Conservation (phyloP, 2,329 filamentous ascomycete species). For the Penicillium sp. region DNA sequence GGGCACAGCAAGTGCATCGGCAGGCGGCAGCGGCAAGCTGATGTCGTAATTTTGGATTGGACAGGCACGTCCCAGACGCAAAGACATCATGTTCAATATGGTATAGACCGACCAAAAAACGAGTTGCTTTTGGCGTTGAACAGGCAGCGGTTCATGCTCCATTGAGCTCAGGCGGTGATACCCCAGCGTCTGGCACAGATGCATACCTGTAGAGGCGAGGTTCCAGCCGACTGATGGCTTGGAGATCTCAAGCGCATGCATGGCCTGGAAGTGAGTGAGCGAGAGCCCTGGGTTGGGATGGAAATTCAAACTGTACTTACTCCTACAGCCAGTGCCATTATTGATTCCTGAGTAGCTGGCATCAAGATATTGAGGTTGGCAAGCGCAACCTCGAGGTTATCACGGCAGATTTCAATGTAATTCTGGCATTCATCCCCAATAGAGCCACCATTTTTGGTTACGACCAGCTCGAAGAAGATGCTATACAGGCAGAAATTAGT, state of each 20-base stretch:
- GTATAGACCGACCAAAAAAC: conserved; percentile 64
- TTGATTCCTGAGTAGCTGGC: conserved; percentile 57
- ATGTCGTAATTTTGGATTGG: conserved; percentile 64
- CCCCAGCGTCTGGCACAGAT: conserved; percentile 64
- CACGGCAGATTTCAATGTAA: conserved; percentile 40
- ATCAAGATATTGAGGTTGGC: conserved; percentile 58
- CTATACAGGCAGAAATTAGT: conserved; percentile 43
- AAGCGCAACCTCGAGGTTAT: conserved; percentile 49
- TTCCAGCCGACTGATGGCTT: conserved; percentile 66
- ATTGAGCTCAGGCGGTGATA: conserved; percentile 51
- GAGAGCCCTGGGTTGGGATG: neutral
- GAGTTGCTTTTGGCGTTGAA: conserved; percentile 36
- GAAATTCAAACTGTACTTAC: conserved; percentile 43
- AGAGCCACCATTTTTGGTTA: conserved; percentile 20
- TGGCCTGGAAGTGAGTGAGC: conserved; percentile 45
- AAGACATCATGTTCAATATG: conserved; percentile 59
- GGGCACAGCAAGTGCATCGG: conserved; percentile 9
- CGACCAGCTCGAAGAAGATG: conserved; percentile 38
- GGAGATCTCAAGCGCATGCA: conserved; percentile 65
- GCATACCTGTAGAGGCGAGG: conserved; percentile 60
- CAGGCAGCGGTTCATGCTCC: conserved; percentile 22
- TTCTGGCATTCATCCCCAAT: conserved; percentile 28
- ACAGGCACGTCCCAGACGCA: conserved; percentile 61
- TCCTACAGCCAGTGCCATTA: conserved; percentile 61
- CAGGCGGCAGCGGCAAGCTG: conserved; percentile 44